phyloP scores from a whole-genome alignment of 1,284 basidiomycete genomes.

The Vanrija sp. region DNA sequence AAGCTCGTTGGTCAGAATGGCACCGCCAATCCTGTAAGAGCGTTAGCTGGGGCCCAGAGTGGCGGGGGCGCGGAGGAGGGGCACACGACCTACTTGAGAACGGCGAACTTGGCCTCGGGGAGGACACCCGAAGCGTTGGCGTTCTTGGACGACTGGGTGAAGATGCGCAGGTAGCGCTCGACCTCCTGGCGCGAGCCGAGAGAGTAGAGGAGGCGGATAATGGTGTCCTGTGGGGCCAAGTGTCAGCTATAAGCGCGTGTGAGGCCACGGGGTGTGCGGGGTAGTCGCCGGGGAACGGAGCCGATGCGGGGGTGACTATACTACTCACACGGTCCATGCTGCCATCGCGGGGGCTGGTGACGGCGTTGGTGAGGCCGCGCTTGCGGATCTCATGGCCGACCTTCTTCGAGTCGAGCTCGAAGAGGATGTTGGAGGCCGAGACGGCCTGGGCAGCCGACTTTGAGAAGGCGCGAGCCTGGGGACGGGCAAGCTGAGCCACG shows the following conservation, averaged over 20 bases:
- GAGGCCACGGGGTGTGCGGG: not conserved
- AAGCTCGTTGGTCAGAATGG: constrained; percentile 75
- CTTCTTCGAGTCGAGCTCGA: constrained; percentile 44
- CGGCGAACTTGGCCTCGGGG: constrained; percentile 75
- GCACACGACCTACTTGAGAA: constrained; percentile 62
- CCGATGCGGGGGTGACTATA: not conserved
- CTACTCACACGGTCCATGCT: constrained; percentile 48
- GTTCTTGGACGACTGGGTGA: constrained; percentile 80
- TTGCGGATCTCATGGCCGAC: constrained; percentile 47
- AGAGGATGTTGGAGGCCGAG: constrained; percentile 32
- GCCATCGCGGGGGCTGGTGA: constrained; percentile 31
- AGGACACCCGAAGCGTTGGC: constrained; percentile 52
- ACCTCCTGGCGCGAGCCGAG: constrained; percentile 93
- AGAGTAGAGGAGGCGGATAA: constrained; percentile 87
- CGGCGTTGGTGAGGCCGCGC: constrained; percentile 35
- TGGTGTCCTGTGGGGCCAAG: constrained; percentile 65
- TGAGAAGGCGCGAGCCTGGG: constrained; percentile 19
- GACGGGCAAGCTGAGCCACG: constrained; percentile 10
- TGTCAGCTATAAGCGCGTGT: not conserved
- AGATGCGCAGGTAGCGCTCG: constrained; percentile 91
- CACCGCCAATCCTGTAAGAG: constrained; percentile 68
- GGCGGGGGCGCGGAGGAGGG: not conserved
- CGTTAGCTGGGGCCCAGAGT: not conserved
- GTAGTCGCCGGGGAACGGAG: no score
- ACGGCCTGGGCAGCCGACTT: constrained; percentile 26